Evolutionary conservation across 2,329 filamentous ascomycete genomes (phyloP), one percentile per base, ranked within the genome.

Genomic region (Cercospora sesami): DNA sequence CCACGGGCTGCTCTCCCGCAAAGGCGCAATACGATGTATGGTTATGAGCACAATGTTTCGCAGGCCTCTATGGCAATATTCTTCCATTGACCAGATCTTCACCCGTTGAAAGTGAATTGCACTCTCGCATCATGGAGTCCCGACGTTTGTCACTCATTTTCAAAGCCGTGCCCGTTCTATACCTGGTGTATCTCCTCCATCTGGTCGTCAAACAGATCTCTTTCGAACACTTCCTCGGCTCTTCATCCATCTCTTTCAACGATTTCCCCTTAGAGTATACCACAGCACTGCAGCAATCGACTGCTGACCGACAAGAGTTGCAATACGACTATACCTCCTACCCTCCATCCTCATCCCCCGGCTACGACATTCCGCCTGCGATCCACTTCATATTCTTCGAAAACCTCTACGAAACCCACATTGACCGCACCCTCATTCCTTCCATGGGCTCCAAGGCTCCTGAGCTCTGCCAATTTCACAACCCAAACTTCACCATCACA

Each of bases 311-410:
- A 3, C 55, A 65, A 21, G 10, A 23, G 7, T 36, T 64, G 5
- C 23, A 62, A 23, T 51, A 45, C 48, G 62, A 70, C 53, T 70
- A 67, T 57, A n/a, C 18, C 28, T 36, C 60, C 26, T 45, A 18
- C 16, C 59, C 39, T 16, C 16, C 30, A 18, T 45, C 26, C 53
- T 12, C 18, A 16, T 31, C 39, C 10, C 39, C 60, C 26, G 33
- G 45, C 7, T 48, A 42, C 18, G 36, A 48, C 14, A 73, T 72
- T 45, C 72, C 71, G 30, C 65, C 60, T 5, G 65, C 36, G 1
- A 73, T 73, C 60, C 71, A 72, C 61, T 72, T 73, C 65, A 73
- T 73, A 67, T 73, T 69, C 69, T 72, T 73, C 68, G 45, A 64
- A 18, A 66, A 73, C 68, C 48, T 72, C 23, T 73, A 73, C 67